phyloP scores from a whole-genome alignment of 495 filamentous ascomycete genomes.

The Copromyces sp. region DNA sequence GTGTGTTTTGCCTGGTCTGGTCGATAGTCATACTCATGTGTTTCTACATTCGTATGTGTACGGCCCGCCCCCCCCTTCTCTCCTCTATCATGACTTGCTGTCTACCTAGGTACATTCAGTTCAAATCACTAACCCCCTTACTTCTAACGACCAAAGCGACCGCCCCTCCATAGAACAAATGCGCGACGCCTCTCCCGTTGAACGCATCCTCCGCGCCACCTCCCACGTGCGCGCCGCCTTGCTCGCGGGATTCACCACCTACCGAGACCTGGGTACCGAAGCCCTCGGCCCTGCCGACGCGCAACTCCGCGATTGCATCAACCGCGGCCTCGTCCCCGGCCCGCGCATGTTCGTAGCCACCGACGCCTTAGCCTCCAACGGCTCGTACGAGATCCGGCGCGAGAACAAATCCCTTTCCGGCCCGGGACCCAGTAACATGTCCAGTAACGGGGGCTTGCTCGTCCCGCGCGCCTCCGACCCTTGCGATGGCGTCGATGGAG shows the following conservation, averaged over 20 bases:
- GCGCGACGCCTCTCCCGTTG: constrained; percentile 40
- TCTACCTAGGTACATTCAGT: not conserved
- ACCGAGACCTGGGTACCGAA: constrained; percentile 45
- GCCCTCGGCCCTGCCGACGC: constrained; percentile 35
- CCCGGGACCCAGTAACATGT: not conserved
- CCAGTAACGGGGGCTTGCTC: constrained; percentile 8
- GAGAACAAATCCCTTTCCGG: constrained; percentile 25
- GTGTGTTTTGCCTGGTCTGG: constrained; percentile 40
- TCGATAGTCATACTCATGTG: constrained; percentile 45
- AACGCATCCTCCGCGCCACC: constrained; percentile 39
- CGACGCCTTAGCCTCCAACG: constrained; percentile 37
- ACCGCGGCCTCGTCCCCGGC: constrained; percentile 40
- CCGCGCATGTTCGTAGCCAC: constrained; percentile 43
- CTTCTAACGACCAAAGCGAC: constrained; percentile 13
- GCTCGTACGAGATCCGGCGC: constrained; percentile 37
- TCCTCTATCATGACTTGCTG: not conserved
- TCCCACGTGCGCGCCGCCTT: constrained; percentile 40
- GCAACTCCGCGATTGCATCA: constrained; percentile 34
- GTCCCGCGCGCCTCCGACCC: constrained; percentile 33
- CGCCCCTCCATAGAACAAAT: constrained; percentile 33
- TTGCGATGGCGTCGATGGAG: constrained; percentile 35
- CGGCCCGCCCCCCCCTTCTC: not conserved
- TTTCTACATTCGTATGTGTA: constrained; percentile 38
- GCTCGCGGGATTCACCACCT: constrained; percentile 46
- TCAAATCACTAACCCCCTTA: no score